Base-by-base conservation (phyloP, 306 rosid species). In the Fragaria iinumae region DNA sequence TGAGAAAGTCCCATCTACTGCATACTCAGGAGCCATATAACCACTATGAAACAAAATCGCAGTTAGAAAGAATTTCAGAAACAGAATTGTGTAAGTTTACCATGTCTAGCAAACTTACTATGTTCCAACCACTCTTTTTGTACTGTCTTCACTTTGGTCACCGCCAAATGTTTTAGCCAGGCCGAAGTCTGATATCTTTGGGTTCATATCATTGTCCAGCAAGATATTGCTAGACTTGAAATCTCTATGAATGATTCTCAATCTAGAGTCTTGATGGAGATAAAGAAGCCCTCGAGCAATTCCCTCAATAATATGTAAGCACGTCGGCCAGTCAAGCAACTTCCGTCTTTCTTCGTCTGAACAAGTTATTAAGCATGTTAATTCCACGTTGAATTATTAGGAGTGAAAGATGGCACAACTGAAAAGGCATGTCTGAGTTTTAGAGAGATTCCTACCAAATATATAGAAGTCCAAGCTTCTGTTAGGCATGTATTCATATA, bases 1-100 rank as follows among this genome's bases (percentile, higher is more conserved):
- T 11, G 87, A 86, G 53, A 78, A 86, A 4, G 36, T 21, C 44
- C 90, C 90, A 49, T 81, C 75, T 81, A 84, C 73, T 23, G 86
- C 86, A 81, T 86, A 86, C 66, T 83, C 79, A 2, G 86, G 86
- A n/a, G 89, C 63, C 82, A 86, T 82, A 41, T 86, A 86, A 12
- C 86, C 89, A 27, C 85, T 83, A 0, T 43, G 8, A 4, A 17
- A n/a, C 4, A 21, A 68, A 21, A 2, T 2, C 16, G 0, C 11
- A 44, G 55, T 44, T 6, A 43, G 72, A 43, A 67, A 39, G 32
- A 67, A 11, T 10, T 39, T 43, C 34, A 43, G 27, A 25, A 23
- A 23, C 56, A 44, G 5, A 16, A 45, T 13, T 69, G 56, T 68
- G 0, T 12, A 68, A 1, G 55, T 43, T 6, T 2, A 0, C 2